Evolutionary conservation across 129 eudicot genomes (phyloP), one percentile per base, ranked within the genome.

Genomic region (Saussurea involucrata): DNA sequence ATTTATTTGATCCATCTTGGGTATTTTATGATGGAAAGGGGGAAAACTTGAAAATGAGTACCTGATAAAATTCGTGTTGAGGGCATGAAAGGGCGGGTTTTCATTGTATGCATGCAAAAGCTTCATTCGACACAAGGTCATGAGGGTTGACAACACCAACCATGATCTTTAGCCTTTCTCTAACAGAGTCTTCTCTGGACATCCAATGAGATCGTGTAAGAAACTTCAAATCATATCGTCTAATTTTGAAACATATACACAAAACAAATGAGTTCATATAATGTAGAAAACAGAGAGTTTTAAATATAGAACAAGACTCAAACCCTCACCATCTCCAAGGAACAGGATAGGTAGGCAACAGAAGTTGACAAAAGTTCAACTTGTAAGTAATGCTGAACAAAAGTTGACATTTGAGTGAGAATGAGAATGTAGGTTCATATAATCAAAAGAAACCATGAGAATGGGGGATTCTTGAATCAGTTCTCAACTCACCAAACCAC

Each of bases 1-100:
- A 4, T 34, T 61, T 37, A 61, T 37, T 33, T 61, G 34, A 73
- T 21, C 66, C 27, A 61, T 33, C 31, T 64, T n/a, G 40, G n/a
- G n/a, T n/a, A n/a, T n/a, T n/a, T n/a, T n/a, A n/a, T 71, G 17
- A 42, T 44, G 13, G 24, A 36, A 33, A 34, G 15, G 32, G 5
- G 10, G n/a, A 9, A 13, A 61, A 25, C 2, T 18, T 42, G 32
- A 18, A 61, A 1, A 36, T 13, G n/a, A 63, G 31, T 61, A 94
- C 98, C 98, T 91, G 88, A 85, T 91, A 91, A 74, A 94, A 91
- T n/a, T 84, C 81, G 78, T 94, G 98, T 70, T 94, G 98, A 69
- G 98, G 98, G 20, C 98, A 96, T 18, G 98, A 87, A 71, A 94
- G 96, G 36, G 91, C 97, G 12, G 98, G 98, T 94, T 91, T 72